phyloP scores from a whole-genome alignment of 176 grass and related monocot genomes.

The Tillandsia leiboldiana region DNA sequence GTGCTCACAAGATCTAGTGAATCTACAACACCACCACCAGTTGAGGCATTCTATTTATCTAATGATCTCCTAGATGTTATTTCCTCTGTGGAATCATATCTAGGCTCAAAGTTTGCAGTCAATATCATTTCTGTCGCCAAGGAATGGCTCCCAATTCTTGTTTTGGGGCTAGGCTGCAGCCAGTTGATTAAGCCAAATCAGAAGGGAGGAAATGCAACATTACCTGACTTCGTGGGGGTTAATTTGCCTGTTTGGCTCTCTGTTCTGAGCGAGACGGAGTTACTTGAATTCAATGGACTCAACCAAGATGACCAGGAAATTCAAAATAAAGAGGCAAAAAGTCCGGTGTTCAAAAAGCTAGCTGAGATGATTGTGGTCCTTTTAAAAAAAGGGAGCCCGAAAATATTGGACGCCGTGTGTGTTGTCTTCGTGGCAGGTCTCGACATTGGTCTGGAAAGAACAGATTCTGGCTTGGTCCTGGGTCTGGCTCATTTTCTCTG shows the following conservation, averaged over 20 bases:
- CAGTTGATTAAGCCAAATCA: slow-evolving; percentile 28
- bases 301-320: slow-evolving; percentile 28
- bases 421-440: slow-evolving; percentile 38
- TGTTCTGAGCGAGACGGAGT: slow-evolving; percentile 44
- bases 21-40: slow-evolving; percentile 20
- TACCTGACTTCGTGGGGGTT: slow-evolving; percentile 15
- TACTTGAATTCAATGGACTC: slow-evolving; percentile 28
- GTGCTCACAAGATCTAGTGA: slow-evolving; percentile 39
- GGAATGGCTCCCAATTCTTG: slow-evolving; percentile 65
- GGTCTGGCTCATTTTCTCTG: slow-evolving; percentile 60
- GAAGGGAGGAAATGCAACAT: slow-evolving; percentile 21
- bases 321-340: slow-evolving; percentile 6
- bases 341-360: slow-evolving; percentile 37
- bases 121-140: slow-evolving; percentile 44
- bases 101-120: slow-evolving; percentile 41
- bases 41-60: slow-evolving; percentile 53
- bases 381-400: slow-evolving; percentile 66
- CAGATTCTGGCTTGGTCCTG: slow-evolving; percentile 33
- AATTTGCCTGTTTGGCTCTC: slow-evolving; percentile 61
- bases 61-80: slow-evolving; percentile 84
- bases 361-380: slow-evolving; percentile 42
- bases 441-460: slow-evolving; percentile 26
- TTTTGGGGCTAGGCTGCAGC: slow-evolving; percentile 59
- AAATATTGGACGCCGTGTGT: slow-evolving; percentile 51
- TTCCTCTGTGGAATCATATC: slow-evolving; percentile 37